Evolutionary conservation across 2,329 filamentous ascomycete species (phyloP).

Genomic region (Stenocarpella maydis): DNA sequence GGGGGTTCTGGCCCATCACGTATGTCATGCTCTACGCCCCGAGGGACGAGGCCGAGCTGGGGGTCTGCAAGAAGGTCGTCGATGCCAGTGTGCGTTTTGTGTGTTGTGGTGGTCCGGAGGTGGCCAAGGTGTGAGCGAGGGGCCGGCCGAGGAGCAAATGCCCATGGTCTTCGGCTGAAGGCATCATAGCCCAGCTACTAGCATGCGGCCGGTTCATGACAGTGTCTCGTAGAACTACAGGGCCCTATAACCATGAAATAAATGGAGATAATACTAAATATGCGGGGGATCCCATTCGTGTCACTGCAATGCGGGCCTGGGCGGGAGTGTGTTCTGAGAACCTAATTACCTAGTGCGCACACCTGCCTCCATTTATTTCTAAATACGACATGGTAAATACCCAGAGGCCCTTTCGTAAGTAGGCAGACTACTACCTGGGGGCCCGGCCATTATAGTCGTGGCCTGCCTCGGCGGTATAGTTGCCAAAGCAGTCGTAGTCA

Average conservation of each 20-base stretch:
- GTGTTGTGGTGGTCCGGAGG: slow-evolving; percentile 18
- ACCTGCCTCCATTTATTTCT: neutral
- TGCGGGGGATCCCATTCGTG: too few species aligned
- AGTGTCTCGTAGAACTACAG: too few species aligned
- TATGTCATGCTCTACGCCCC: slow-evolving; percentile 54
- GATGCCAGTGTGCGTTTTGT: slow-evolving; percentile 36
- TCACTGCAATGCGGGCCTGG: too few species aligned
- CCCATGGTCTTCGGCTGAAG: too few species aligned
- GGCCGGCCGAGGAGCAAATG: neutral
- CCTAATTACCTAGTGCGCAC: neutral
- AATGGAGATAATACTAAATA: too few species aligned
- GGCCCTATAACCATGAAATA: too few species aligned
- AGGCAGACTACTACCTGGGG: slow-evolving; percentile 35
- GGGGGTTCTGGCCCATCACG: slow-evolving; percentile 43
- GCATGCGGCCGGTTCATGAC: too few species aligned
- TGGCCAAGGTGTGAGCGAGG: neutral
- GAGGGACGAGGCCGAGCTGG: slow-evolving; percentile 47
- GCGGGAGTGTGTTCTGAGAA: neutral
- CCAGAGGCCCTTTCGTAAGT: neutral
- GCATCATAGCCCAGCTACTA: too few species aligned
- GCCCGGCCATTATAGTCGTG: slow-evolving; percentile 44
- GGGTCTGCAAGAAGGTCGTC: slow-evolving; percentile 42
- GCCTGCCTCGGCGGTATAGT: slow-evolving; percentile 41
- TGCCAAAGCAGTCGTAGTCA: slow-evolving; percentile 44
- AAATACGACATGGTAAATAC: too few species aligned